Percentiles rank a stretch among this genome's conserved stretches.
These are phyloP conservation scores for Penicillium egyptiacum DNA, from an alignment of 495 filamentous ascomycete genomes.

Conservation along the genomic window DNA sequence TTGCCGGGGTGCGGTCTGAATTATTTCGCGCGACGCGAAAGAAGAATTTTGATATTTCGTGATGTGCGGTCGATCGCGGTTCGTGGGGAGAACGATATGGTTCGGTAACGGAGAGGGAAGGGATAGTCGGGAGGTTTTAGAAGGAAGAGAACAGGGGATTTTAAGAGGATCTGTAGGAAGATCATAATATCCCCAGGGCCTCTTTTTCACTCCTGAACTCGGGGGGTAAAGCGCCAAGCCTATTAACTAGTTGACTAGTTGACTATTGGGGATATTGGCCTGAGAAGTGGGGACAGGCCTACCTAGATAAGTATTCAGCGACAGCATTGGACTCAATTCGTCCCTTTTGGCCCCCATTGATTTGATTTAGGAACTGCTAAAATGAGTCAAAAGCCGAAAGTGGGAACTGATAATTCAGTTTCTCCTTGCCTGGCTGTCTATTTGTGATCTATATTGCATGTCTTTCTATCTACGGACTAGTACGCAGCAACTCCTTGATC, in stretches of 20 bases:
- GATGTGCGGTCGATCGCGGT: neutral
- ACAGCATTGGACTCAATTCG: neutral
- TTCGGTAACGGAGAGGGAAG: neutral
- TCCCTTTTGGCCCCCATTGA: neutral
- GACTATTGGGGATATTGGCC: constrained; percentile 1
- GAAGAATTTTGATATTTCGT: neutral
- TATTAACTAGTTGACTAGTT: too few species aligned
- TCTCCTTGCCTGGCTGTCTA: constrained; percentile 1
- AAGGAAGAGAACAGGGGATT: neutral
- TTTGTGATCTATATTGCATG: constrained; percentile 2
- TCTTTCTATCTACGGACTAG: neutral
- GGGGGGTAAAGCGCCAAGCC: constrained; percentile 4
- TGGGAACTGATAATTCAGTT: neutral
- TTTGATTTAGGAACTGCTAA: neutral
- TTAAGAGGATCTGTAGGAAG: too few species aligned
- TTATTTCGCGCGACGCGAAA: neutral
- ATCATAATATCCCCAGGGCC: neutral
- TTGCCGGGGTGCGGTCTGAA: neutral
- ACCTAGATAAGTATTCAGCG: too few species aligned
- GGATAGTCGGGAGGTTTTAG: neutral
- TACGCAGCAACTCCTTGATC: neutral
- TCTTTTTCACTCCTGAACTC: constrained; percentile 1
- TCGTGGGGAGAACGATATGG: neutral
- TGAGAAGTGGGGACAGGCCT: constrained; percentile 8
- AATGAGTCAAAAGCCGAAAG: neutral